These are phyloP conservation scores for Microthlaspi erraticum DNA, from an alignment of 345 rosid genomes.

Conservation along the genomic window DNA sequence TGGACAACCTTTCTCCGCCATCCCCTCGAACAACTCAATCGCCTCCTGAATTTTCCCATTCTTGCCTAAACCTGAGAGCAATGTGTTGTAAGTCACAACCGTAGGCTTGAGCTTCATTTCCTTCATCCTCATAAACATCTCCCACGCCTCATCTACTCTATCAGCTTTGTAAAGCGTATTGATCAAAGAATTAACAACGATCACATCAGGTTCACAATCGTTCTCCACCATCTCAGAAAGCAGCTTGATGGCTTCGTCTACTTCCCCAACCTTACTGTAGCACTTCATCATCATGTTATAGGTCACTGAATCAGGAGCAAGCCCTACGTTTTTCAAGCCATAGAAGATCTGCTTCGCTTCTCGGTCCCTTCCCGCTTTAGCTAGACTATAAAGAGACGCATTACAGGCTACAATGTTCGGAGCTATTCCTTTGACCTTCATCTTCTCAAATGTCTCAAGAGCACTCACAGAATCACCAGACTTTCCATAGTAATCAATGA, in stretches of 20 bases:
- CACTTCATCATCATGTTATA: conserved; percentile 99
- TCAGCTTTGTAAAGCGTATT: conserved; percentile 75
- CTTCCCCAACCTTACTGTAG: conserved; percentile 70
- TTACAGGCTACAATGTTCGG: conserved; percentile 86
- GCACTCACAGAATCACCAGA: conserved; percentile 63
- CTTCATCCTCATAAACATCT: conserved; percentile 69
- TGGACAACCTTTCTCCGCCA: conserved; percentile 61
- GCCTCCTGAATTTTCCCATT: conserved; percentile 68
- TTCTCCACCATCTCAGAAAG: conserved; percentile 74
- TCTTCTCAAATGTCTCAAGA: conserved; percentile 76
- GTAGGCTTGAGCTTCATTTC: conserved; percentile 79
- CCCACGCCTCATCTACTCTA: conserved; percentile 80
- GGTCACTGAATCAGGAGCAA: conserved; percentile 78
- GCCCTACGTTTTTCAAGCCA: conserved; percentile 64
- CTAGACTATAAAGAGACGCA: conserved; percentile 83
- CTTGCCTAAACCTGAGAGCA: conserved; percentile 80
- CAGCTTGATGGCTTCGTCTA: conserved; percentile 78
- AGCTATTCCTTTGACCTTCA: conserved; percentile 78
- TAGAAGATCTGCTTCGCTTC: conserved; percentile 79
- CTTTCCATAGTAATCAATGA: conserved; percentile 93
- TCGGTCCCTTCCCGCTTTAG: conserved; percentile 62
- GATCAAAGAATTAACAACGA: conserved; percentile 78
- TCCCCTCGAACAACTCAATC: conserved; percentile 61
- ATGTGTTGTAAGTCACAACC: conserved; percentile 83
- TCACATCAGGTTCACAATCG: conserved; percentile 77